These are phyloP conservation scores for Tetrapisispora pingtungensis DNA, from an alignment of 805 yeast genomes.

Conservation along the genomic window DNA sequence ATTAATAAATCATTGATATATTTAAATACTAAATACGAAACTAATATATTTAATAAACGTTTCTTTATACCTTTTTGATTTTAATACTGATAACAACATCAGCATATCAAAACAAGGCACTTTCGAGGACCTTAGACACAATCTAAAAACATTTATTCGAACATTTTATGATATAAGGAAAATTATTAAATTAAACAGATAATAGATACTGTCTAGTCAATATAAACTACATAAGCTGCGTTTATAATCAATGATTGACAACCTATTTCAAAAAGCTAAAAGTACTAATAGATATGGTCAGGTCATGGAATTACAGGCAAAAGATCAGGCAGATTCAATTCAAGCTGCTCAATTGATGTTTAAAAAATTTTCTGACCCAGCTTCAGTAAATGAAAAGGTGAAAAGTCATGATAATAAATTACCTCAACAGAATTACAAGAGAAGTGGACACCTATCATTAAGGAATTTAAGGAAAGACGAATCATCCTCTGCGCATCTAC, in stretches of 20 bases:
- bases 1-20: too few species aligned
- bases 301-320: neutral
- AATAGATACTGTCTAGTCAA: too few species aligned
- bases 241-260: neutral
- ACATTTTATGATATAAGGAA: neutral
- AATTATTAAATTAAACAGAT: too few species aligned
- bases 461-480: slow-evolving; percentile 1
- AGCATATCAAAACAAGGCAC: too few species aligned
- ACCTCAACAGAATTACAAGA: neutral
- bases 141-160: too few species aligned
- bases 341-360: slow-evolving; percentile 15
- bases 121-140: too few species aligned
- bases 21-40: too few species aligned
- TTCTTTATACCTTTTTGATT: too few species aligned
- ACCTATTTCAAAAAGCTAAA: neutral
- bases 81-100: too few species aligned
- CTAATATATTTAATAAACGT: too few species aligned
- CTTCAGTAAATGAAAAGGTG: neutral
- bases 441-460: neutral
- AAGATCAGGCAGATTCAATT: slow-evolving; percentile 5
- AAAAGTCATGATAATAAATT: neutral
- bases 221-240: too few species aligned
- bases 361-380: slow-evolving; percentile 7
- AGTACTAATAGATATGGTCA: neutral
- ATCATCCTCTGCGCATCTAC: neutral